Percentiles rank a stretch among this genome's conserved stretches.
Conservation (phyloP, 441 rosid genomes). For the Arabidopsis lyrata region DNA sequence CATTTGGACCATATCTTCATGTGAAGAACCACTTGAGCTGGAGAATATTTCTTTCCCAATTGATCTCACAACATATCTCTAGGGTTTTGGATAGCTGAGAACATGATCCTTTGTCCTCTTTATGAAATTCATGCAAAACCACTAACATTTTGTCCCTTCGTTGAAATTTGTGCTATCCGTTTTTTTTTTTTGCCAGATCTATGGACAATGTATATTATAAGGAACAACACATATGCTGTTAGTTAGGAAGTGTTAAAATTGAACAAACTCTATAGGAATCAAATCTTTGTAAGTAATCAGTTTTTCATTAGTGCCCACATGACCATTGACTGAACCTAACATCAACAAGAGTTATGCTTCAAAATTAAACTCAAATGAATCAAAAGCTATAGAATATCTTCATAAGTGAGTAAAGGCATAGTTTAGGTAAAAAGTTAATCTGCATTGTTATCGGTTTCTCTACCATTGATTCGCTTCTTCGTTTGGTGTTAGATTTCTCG, state of each 20-base stretch:
- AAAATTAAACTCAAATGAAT: slow-evolving; percentile 12
- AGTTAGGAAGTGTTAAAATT: background rate
- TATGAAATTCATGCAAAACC: slow-evolving; percentile 38
- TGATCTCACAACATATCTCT: slow-evolving; percentile 31
- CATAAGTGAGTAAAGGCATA: background rate
- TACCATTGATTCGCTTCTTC: slow-evolving; percentile 52
- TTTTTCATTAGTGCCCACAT: slow-evolving; percentile 17
- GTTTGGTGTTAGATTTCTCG: slow-evolving; percentile 71
- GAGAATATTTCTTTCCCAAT: slow-evolving; percentile 40
- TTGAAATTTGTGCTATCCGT: slow-evolving; percentile 20
- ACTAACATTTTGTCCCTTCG: slow-evolving; percentile 30
- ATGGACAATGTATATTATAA: background rate
- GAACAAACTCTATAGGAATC: background rate
- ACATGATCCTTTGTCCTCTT: slow-evolving; percentile 37
- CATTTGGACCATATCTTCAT: slow-evolving; percentile 53
- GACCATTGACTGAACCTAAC: background rate
- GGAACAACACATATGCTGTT: slow-evolving; percentile 7
- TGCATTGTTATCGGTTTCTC: slow-evolving; percentile 40
- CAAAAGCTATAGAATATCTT: background rate
- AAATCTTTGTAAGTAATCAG: background rate
- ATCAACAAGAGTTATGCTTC: background rate
- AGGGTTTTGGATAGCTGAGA: slow-evolving; percentile 44
- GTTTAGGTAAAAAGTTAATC: slow-evolving; percentile 56
- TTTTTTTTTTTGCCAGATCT: background rate
- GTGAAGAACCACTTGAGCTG: slow-evolving; percentile 42